Evolutionary conservation across 1,139 yeast species (phyloP).

Genomic region (Debaryomyces fabryi): DNA sequence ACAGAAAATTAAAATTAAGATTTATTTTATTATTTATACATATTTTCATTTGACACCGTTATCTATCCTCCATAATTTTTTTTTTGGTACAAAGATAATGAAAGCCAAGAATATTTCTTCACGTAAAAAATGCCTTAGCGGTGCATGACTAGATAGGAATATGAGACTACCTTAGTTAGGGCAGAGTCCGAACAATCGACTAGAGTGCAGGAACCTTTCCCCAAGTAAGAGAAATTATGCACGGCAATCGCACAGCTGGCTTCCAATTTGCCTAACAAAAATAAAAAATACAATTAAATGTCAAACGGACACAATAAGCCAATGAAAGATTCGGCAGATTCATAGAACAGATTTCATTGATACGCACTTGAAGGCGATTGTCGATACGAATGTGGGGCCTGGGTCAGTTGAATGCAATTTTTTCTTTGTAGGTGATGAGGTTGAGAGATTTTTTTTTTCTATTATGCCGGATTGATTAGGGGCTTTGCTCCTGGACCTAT

Average conservation of each 20-base stretch:
- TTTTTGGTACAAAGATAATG: not conserved
- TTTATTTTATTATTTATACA: slow-evolving; percentile 3
- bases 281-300: not conserved
- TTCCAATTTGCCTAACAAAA: not conserved
- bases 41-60: not conserved
- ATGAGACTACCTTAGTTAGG: not conserved
- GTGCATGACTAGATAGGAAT: not conserved
- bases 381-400: not conserved
- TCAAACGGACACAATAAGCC: not conserved
- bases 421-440: not conserved
- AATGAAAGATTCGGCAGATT: not conserved
- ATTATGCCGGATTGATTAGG: not conserved
- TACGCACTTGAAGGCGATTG: not conserved
- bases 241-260: slow-evolving; percentile 1
- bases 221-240: not conserved
- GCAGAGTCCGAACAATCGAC: not conserved
- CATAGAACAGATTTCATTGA: not conserved
- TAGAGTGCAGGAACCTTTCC: not conserved
- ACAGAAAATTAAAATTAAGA: not conserved
- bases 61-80: not conserved
- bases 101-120: not conserved
- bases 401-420: not conserved
- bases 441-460: not conserved
- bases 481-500: not conserved
- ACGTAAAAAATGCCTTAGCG: slow-evolving; percentile 2